Evolutionary conservation across 1,139 yeast species (phyloP).

Genomic region (Arxiozyma slooffiae): DNA sequence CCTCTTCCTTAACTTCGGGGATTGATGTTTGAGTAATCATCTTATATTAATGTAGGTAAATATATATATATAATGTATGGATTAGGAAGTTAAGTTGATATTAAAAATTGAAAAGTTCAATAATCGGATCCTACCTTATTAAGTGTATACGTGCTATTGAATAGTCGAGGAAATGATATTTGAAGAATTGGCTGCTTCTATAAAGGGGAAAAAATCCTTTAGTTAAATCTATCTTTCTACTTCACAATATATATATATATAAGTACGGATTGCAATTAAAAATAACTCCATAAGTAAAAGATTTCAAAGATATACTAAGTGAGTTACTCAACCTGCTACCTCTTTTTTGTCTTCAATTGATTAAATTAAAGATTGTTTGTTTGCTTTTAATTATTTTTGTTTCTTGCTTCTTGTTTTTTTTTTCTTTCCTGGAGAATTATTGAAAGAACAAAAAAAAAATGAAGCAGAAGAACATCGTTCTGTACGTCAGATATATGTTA

Average conservation of each 20-base stretch:
- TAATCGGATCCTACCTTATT: neutral
- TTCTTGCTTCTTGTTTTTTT: too few relatives aligned
- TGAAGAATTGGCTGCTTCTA: neutral
- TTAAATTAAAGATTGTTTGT: neutral
- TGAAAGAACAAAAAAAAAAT: too few relatives aligned
- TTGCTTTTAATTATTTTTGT: too few relatives aligned
- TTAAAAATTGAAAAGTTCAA: neutral
- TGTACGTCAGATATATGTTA: neutral
- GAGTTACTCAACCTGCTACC: too few relatives aligned
- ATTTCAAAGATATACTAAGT: too few relatives aligned
- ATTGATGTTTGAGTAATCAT: slow-evolving; percentile 42
- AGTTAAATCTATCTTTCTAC: neutral
- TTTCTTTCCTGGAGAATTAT: neutral
- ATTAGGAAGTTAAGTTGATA: neutral
- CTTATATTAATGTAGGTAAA: neutral
- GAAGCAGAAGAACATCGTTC: neutral
- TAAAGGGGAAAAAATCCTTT: too few relatives aligned
- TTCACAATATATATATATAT: too few relatives aligned
- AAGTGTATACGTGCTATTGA: neutral
- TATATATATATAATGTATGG: neutral
- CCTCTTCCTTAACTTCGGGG: slow-evolving; percentile 45
- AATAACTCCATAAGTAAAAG: too few relatives aligned
- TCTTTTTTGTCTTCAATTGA: neutral
- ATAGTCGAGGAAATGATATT: neutral
- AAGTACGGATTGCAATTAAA: neutral